Conservation (phyloP, 306 rosid species). For the Nissolia schottii region DNA sequence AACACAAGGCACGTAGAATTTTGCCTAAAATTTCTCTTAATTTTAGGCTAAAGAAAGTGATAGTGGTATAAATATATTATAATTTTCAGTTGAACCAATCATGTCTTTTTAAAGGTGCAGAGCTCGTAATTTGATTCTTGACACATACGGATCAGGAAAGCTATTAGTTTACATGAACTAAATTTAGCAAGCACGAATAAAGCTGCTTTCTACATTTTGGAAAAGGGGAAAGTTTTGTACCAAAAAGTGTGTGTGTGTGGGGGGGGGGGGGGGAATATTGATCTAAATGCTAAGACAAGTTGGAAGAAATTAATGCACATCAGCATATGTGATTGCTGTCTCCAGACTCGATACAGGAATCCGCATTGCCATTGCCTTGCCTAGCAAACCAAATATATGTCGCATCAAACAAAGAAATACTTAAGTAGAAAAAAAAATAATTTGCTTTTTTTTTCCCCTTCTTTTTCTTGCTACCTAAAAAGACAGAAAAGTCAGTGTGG, state of each 20-base stretch:
- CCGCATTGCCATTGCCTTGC: not conserved
- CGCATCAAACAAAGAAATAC: not conserved
- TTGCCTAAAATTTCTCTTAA: too few species aligned
- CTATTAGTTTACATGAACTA: constrained; percentile 3
- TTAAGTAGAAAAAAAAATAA: not conserved
- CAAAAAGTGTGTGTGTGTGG: too few species aligned
- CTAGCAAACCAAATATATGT: constrained; percentile 3
- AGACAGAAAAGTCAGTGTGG: not conserved
- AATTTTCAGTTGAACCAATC: not conserved
- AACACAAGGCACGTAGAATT: too few species aligned
- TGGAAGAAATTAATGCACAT: not conserved
- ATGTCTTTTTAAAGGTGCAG: not conserved
- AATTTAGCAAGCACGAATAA: not conserved
- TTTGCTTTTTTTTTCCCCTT: not conserved
- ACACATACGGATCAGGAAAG: not conserved
- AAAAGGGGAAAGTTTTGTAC: too few species aligned
- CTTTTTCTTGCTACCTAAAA: too few species aligned
- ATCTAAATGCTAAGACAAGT: not conserved
- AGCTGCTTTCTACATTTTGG: not conserved
- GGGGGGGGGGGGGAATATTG: too few species aligned
- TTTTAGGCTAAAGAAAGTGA: too few species aligned
- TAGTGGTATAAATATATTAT: not conserved
- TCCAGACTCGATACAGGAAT: constrained; percentile 2
- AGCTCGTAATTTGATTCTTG: not conserved
- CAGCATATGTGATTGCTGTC: constrained; percentile 12